phyloP scores from a whole-genome alignment of 495 filamentous ascomycete genomes.

The Penicillium coffeae region DNA sequence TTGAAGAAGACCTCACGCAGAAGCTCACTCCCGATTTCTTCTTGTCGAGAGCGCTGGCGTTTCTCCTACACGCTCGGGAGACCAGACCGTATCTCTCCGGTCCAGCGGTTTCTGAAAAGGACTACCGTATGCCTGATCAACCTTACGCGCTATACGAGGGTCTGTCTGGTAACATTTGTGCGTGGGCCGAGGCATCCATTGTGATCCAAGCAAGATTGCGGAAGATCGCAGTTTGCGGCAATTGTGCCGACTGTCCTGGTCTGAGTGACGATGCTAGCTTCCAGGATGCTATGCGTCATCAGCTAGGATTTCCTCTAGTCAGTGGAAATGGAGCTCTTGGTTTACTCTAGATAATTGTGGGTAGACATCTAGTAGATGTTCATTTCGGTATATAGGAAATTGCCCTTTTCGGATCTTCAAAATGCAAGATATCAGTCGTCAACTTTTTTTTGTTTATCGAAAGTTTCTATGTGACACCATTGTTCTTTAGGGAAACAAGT shows the following conservation, averaged over 20 bases:
- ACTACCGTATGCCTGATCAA: constrained; percentile 44
- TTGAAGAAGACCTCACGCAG: constrained; percentile 1
- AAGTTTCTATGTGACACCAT: too few relatives aligned
- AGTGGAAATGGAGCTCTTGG: constrained; percentile 28
- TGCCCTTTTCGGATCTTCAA: too few relatives aligned
- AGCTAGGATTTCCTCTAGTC: constrained; percentile 32
- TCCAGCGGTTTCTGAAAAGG: constrained; percentile 8
- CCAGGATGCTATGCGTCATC: constrained; percentile 12
- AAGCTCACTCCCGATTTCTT: constrained; percentile 36
- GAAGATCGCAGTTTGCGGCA: constrained; percentile 28
- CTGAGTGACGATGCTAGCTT: constrained; percentile 13
- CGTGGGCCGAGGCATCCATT: constrained; percentile 44
- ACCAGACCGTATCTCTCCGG: constrained; percentile 35
- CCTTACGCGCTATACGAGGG: constrained; percentile 45
- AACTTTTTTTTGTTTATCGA: too few relatives aligned
- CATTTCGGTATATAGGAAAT: too few relatives aligned
- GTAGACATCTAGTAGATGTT: too few relatives aligned
- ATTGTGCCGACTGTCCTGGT: constrained; percentile 1
- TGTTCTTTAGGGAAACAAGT: too few relatives aligned
- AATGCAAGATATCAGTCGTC: too few relatives aligned
- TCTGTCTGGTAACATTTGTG: constrained; percentile 42
- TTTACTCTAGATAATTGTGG: constrained; percentile 16
- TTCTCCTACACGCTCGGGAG: constrained; percentile 39
- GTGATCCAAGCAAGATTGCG: constrained; percentile 33
- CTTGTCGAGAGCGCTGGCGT: constrained; percentile 38